Evolutionary conservation across 257 asterid genomes (phyloP).

Genomic region (Paraleonurus japonicus): DNA sequence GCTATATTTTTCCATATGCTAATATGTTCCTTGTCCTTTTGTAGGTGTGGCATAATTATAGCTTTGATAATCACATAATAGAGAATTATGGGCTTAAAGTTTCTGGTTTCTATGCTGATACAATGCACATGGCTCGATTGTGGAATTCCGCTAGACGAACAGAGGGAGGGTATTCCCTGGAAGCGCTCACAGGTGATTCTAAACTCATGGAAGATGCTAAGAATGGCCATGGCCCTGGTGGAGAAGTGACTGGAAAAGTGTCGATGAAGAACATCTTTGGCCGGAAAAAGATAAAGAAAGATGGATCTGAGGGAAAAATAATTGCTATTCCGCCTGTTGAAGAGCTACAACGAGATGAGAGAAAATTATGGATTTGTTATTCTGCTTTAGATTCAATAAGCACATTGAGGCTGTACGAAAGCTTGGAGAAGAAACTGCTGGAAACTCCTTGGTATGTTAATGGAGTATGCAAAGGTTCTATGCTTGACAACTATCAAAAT

Average conservation of each 20-base stretch:
- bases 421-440: constrained; percentile 69
- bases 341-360: constrained; percentile 78
- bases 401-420: constrained; percentile 82
- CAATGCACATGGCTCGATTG: constrained; percentile 99
- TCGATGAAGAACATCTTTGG: constrained; percentile 94
- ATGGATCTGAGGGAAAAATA: constrained; percentile 88
- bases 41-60: constrained; percentile 99
- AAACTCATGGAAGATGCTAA: constrained; percentile 71
- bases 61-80: constrained; percentile 86
- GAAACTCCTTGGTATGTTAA: constrained; percentile 65
- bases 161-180: constrained; percentile 91
- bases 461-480: constrained; percentile 66
- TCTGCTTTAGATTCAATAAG: constrained; percentile 92
- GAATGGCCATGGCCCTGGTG: constrained; percentile 52
- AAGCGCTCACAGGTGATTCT: constrained; percentile 79
- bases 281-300: constrained; percentile 69
- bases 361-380: constrained; percentile 79
- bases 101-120: constrained; percentile 90
- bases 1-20: background rate
- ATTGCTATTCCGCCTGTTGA: constrained; percentile 75
- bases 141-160: constrained; percentile 87
- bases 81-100: constrained; percentile 83
- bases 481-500: constrained; percentile 66
- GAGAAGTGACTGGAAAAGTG: constrained; percentile 73
- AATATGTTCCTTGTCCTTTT: constrained; percentile 21